These are phyloP conservation scores for Irpex sp. DNA, from an alignment of 1,284 basidiomycete genomes.

Conservation along the genomic window DNA sequence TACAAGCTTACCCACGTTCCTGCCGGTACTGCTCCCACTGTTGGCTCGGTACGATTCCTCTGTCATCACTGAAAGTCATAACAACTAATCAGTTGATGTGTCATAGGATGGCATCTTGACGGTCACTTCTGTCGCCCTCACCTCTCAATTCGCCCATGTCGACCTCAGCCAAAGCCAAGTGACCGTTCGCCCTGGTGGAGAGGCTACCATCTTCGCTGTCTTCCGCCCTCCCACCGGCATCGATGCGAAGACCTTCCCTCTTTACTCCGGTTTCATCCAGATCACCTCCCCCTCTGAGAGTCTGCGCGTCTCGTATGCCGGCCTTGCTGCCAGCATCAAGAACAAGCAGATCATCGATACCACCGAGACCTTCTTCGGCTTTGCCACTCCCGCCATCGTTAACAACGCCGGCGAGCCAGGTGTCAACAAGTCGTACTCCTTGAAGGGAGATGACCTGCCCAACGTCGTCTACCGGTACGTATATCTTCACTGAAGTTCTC, in stretches of 20 bases:
- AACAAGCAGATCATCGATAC: conserved; percentile 48
- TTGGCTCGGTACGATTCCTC: conserved; percentile 27
- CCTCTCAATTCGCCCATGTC: conserved; percentile 39
- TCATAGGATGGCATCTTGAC: not conserved
- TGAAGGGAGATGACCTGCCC: conserved; percentile 41
- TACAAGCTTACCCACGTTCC: conserved; percentile 47
- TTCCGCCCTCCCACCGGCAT: conserved; percentile 41
- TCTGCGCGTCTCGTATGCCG: conserved; percentile 48
- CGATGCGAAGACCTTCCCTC: conserved; percentile 45
- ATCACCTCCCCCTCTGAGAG: conserved; percentile 39
- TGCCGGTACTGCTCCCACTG: conserved; percentile 49
- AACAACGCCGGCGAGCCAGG: conserved; percentile 34
- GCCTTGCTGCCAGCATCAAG: conserved; percentile 42
- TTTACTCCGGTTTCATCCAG: conserved; percentile 59
- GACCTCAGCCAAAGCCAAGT: conserved; percentile 31
- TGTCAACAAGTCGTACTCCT: conserved; percentile 45
- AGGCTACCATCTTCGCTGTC: conserved; percentile 24
- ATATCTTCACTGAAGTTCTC: too few species aligned
- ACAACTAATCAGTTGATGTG: conserved; percentile 30
- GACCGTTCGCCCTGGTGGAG: conserved; percentile 29
- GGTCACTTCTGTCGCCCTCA: conserved; percentile 44
- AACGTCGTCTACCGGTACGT: conserved; percentile 34
- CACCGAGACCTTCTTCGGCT: conserved; percentile 43
- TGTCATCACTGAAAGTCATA: conserved; percentile 5
- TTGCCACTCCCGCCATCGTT: conserved; percentile 37